Evolutionary conservation across 352 stramenopile species (phyloP), one percentile per base, ranked within the genome.

Genomic region (Thalassiosira allenii): DNA sequence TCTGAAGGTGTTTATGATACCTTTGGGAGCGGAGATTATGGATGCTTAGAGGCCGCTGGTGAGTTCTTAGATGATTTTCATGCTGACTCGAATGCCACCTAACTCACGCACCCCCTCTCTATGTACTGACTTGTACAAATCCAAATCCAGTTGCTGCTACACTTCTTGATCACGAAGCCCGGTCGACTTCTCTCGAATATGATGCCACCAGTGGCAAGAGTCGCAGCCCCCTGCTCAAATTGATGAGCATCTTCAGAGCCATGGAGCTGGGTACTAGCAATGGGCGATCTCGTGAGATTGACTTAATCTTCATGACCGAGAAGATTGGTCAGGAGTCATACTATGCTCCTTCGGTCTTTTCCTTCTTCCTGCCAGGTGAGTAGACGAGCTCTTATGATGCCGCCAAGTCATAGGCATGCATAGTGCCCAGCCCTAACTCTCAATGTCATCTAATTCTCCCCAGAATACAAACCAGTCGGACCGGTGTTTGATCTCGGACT

Each of bases 161-260:
- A 12, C 51, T 95, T 30, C 74, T 93, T 32, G 75, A 92, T 52
- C 80, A 52, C 44, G 87, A 94, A 68, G 74, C 89, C 30, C 40
- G 72, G n/a, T 85, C 81, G 17, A 17, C 52, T 56, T 47, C 75
- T 29, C 54, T 93, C 37, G 78, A 89, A 78, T 71, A 56, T 52
- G 79, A 93, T 65, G 75, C 86, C 20, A 85, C 79, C 54, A 40
- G 79, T 62, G 88, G 88, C 40, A 43, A 30, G 3, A 58, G 90
- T 22, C 57, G 75, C 2, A 81, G 92, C 62, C 83, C 84, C 17
- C 29, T 91, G n/a, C 44, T 90, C 6, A 71, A 65, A 77, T 25
- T 91, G 4, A 78, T 86, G 34, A 47, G 65, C 9, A 34, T 91
- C 56, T 76, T 88, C 65, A 54, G 86, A 51, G 61, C 58, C 30